phyloP scores from a whole-genome alignment of 176 grass and related monocot genomes.

The Bothriochloa decipiens region DNA sequence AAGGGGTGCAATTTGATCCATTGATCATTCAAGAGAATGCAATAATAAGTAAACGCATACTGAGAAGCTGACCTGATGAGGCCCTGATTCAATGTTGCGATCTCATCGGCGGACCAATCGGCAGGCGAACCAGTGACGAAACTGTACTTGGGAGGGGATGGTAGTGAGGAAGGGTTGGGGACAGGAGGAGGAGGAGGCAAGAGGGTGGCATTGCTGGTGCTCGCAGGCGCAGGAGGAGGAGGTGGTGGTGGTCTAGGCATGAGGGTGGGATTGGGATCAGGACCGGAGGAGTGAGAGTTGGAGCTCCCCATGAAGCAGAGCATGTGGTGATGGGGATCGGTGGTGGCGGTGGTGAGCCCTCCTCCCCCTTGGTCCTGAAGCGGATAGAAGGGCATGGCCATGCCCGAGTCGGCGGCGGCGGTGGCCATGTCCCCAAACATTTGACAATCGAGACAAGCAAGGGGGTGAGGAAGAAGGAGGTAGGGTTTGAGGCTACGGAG shows the following conservation, averaged over 20 bases:
- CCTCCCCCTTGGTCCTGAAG: conserved; percentile 11
- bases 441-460: neutral
- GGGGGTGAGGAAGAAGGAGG: neutral
- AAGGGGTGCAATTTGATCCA: too few relatives aligned
- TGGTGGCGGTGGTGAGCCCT: conserved; percentile 25
- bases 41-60: neutral
- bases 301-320: conserved; percentile 57
- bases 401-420: conserved; percentile 61
- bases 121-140: conserved; percentile 52
- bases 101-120: conserved; percentile 63
- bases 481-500: neutral
- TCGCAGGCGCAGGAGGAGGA: neutral
- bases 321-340: conserved; percentile 51
- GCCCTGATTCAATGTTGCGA: conserved; percentile 60
- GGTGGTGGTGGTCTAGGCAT: too few relatives aligned
- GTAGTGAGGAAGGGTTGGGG: neutral
- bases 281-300: neutral
- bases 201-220: neutral
- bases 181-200: neutral
- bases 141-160: conserved; percentile 50
- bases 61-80: conserved; percentile 46
- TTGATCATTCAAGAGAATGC: neutral
- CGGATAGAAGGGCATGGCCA: conserved; percentile 43
- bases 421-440: conserved; percentile 50
- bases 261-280: conserved; percentile 22